Base-by-base conservation (phyloP, 805 yeast genomes). In the Metschnikowia drakensbergensis region DNA sequence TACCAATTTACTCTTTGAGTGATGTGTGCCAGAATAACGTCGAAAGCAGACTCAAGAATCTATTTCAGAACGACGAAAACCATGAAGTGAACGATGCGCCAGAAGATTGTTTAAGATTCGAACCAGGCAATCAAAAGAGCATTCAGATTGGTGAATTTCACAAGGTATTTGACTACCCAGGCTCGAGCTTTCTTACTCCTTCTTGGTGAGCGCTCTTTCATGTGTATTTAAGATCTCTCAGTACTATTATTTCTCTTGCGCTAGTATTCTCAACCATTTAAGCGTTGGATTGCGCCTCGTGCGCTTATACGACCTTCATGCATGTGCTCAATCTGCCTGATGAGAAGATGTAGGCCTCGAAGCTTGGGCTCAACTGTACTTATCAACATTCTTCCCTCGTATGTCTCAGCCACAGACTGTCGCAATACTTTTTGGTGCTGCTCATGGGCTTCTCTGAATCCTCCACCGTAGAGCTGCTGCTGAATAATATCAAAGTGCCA, bases 401-500 rank as follows among this genome's bases (percentile, higher is more conserved):
- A n/a, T 7, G 35, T 23, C 13, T 40, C 43, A 31, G n/a, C 5
- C 5, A 31, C 23, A 7, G 29, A 30, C 36, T 26, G 36, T 8
- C 7, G 29, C 5, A 40, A 23, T 22, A 40, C 43, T 40, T 40
- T 13, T 13, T 28, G 35, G 9, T 40, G 43, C 36, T 32, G 10
- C 13, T 40, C 36, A 13, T 31, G n/a, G 3, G 29, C 35, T 23
- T 40, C 43, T 32, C 8, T 31, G 30, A 40, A 9, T 5, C 26
- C 36, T 3, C 28, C 27, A 13, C 45, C 45, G 11, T 13, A 29
- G 23, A 37, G 28, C 6, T 42, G 48, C 28, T 30, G 26, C 30
- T 41, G 38, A 17, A 48, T 10, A 1, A 33, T 6, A n/a, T 51
- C 52, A 26, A 47, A 51, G 23, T 51, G 52, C 37, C 39, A 26